Conservation (phyloP, 129 eudicot species). For the Tagetes erecta region DNA sequence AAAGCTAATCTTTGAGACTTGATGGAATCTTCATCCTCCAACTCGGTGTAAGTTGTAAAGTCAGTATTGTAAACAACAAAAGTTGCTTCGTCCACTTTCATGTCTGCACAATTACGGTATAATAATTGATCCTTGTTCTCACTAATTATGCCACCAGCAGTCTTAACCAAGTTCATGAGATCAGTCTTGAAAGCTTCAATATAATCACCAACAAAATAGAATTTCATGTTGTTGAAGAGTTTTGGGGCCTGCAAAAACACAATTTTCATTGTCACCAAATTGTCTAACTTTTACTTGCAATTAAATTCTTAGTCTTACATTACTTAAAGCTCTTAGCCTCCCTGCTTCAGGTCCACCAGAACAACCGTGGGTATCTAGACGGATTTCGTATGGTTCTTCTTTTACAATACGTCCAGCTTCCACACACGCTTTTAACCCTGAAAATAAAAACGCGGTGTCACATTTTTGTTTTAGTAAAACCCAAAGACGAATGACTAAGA, state of each 20-base stretch:
- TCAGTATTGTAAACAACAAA: constrained; percentile 55
- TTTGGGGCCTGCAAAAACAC: constrained; percentile 58
- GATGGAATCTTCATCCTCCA: constrained; percentile 31
- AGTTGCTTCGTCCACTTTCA: constrained; percentile 7
- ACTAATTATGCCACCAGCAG: constrained; percentile 60
- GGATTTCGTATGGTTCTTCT: constrained; percentile 79
- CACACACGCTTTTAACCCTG: constrained; percentile 78
- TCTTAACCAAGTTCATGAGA: constrained; percentile 42
- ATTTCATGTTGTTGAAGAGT: constrained; percentile 58
- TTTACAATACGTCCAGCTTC: constrained; percentile 41
- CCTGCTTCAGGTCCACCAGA: constrained; percentile 75
- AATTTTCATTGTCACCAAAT: background rate
- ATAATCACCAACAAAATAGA: constrained; percentile 67
- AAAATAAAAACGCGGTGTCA: background rate
- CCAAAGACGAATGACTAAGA: background rate
- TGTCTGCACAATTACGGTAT: constrained; percentile 11
- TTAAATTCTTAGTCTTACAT: constrained; percentile 40
- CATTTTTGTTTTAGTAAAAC: background rate
- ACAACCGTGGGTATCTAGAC: constrained; percentile 73
- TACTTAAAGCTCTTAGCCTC: constrained; percentile 48
- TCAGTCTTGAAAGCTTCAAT: constrained; percentile 43
- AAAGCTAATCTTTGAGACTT: constrained; percentile 41
- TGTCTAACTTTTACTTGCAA: background rate
- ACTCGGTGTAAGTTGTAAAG: constrained; percentile 12
- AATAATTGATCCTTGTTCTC: constrained; percentile 37